Evolutionary conservation across 2,329 filamentous ascomycete species (phyloP), one percentile per base, ranked within the genome.

Genomic region (Fusarium sp.): DNA sequence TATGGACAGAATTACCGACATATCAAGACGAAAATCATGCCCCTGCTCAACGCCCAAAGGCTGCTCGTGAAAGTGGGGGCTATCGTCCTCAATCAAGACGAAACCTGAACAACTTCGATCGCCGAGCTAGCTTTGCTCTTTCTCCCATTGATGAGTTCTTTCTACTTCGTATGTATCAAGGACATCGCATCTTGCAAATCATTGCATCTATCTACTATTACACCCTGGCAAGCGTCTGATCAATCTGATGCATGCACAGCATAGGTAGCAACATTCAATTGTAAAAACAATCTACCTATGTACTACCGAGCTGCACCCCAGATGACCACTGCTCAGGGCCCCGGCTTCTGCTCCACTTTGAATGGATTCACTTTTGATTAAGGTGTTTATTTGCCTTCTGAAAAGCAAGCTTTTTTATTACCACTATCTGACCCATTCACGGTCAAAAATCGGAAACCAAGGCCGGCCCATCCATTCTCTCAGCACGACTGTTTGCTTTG

Each of bases 341-440:
- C 59, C 62, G 54, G 69, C 64, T 46, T 47, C 42, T 19, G 37
- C 64, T 75, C 75, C 75, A 77, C 75, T 57, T 62, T 37, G 30
- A 28, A 68, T 66, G 72, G 66, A 63, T 56, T 75, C 64, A 57
- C 60, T 69, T 77, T 77, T 67, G 72, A 77, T 76, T 75, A 32
- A 32, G 46, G 28, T 49, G 46, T 49, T 49, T 49, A 58, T 76
- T 64, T 65, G 42, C 61, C 43, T 56, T 61, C 53, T 66, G 23
- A 28, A 33, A 59, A 65, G 67, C 67, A 67, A 73, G 35, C 49
- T 71, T 63, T 61, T 25, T 42, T 57, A 65, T 60, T 62, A 52
- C 60, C 66, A 35, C 47, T 30, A 38, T 49, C 46, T 32, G 46
- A 42, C 35, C 47, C 32, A 52, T 60, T 60, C 46, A 23, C 13